Evolutionary conservation across 108 stramenopile genomes (phyloP), one percentile per base, ranked within the genome.

Genomic region (Aurantiochytrium sp.): DNA sequence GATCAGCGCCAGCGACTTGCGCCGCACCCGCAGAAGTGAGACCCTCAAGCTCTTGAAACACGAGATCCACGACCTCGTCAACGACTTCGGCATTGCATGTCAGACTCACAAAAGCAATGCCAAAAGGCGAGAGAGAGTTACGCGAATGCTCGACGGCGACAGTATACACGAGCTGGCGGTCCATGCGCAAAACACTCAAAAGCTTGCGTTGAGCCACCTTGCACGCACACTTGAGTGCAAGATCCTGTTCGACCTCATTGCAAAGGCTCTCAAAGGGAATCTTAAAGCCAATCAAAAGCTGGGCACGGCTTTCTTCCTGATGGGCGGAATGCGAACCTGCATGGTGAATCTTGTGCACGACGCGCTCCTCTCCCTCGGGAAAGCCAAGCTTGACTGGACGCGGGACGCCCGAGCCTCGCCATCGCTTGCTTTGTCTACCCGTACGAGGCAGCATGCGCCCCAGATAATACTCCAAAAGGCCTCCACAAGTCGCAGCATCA

Each of bases 101-200:
- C 10, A 83, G 45, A 25, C 49, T 53, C 43, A 53, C 51, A 3
- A 83, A 83, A 2, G 51, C 76, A 23, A 83, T 83, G 8, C 76
- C 76, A 83, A 83, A 83, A 12, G 45, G 76, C 14, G 76, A 83
- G 4, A 83, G 76, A 6, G 76, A 83, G 23, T 83, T 83, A 6
- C 76, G 45, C 28, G 76, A 83, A 35, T 83, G 76, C 76, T 83
- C 76, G 25, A 83, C 76, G 51, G 49, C 76, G 6, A 83, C 76
- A 47, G 76, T 53, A 23, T 83, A 83, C n/a, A 83, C 28, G 49
- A 83, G 76, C 45, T 53, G 45, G 6, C 51, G 76, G 18, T 83
- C 76, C 49, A 53, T 83, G 45, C 76, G 45, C 10, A 83, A 23
- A 10, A 47, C 49, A 35, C 25, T 53, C 76, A 83, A 83, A 53